Percentiles rank a stretch among this genome's conserved stretches.
These are phyloP conservation scores for Eucalyptus cloeziana DNA, from an alignment of 345 rosid species.

Conservation along the genomic window DNA sequence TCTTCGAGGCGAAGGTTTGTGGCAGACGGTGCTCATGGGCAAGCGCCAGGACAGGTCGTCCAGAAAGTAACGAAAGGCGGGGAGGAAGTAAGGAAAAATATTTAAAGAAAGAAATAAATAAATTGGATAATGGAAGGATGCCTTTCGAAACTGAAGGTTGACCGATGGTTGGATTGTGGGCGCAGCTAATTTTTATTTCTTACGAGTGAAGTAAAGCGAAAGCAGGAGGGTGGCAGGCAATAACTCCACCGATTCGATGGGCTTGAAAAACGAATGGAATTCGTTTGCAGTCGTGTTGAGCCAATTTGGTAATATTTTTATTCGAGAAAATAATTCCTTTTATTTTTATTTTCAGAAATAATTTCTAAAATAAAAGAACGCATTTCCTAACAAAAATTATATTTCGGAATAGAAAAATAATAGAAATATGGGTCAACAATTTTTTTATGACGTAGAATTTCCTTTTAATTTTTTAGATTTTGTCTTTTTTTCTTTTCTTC, in stretches of 20 bases:
- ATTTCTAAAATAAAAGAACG: too few species aligned
- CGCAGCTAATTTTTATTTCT: too few species aligned
- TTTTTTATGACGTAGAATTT: too few species aligned
- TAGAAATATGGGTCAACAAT: rapidly evolving
- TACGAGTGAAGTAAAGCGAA: too few species aligned
- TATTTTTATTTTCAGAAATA: rapidly evolving
- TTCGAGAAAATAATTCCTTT: too few species aligned
- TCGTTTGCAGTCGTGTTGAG: rapidly evolving
- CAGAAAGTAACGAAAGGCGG: rapidly evolving
- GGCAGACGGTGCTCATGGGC: too few species aligned
- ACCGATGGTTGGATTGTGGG: too few species aligned
- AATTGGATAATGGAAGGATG: rapidly evolving
- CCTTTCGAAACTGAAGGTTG: too few species aligned
- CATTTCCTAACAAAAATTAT: rapidly evolving
- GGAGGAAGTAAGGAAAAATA: too few species aligned
- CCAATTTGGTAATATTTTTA: rapidly evolving
- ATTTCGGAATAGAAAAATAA: rapidly evolving
- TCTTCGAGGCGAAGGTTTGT: rapidly evolving
- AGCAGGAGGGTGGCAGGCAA: too few species aligned
- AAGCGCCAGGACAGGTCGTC: rapidly evolving
- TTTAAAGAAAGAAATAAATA: rapidly evolving
- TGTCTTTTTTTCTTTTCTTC: too few species aligned
- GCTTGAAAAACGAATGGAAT: rapidly evolving
- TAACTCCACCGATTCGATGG: rapidly evolving
- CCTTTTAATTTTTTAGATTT: too few species aligned